Base-by-base conservation (phyloP, 345 rosid genomes). In the Cardiospermum halicacabum region DNA sequence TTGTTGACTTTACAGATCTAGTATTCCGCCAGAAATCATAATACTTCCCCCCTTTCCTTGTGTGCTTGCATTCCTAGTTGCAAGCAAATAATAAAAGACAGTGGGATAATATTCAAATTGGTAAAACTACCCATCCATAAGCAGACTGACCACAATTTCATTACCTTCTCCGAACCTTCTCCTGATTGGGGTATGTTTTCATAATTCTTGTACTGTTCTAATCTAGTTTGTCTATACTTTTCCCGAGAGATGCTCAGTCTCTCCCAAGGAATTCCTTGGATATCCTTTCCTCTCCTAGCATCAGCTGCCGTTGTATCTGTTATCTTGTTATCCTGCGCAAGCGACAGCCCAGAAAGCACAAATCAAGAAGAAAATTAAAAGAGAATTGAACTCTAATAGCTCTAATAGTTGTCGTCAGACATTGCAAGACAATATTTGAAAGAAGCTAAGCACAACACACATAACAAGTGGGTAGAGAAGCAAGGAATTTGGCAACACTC, bases 201-300 rank as follows among this genome's bases (percentile, higher is more conserved):
- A 53, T 82, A 77, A 56, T 82, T 82, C 78, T 82, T 82, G 60
- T 82, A 82, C 72, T 82, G 84, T 61, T 82, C 82, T 77, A 82
- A 43, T 66, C 87, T 75, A 68, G 84, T 82, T 75, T 77, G 77
- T 60, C 84, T 75, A 43, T 82, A 82, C 65, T 77, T 73, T 47
- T 80, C 84, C 1, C 87, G 74, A 26, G 87, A 64, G 37, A 82
- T 76, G 26, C 80, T 80, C 64, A 82, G 65, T 30, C 80, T 77
- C 28, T 77, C 80, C 87, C 87, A 82, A 36, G 87, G 87, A 69
- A 82, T 82, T 16, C 82, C 87, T 66, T 82, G 84, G 58, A 82
- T 80, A 67, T 82, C 87, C 70, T 69, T 80, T 48, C 84, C 87
- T 60, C 65, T 71, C 69, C 87, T 76, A 70, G 87, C 82, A 65